Evolutionary conservation across 2,329 filamentous ascomycete species (phyloP).

Genomic region (Knufia petricola): DNA sequence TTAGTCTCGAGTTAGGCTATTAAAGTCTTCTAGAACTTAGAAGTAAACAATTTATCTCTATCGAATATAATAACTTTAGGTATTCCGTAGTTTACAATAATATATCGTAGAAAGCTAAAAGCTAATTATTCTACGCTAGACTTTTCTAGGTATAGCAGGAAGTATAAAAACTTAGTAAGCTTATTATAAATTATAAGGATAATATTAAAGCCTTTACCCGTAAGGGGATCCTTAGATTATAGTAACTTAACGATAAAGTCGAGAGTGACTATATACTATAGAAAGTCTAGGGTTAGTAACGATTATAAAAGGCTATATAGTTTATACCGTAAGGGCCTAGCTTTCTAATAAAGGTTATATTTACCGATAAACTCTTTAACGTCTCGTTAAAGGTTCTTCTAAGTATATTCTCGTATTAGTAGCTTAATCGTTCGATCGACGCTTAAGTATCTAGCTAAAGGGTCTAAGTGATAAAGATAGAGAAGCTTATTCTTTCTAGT

Average conservation of each 20-base stretch:
- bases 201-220: conserved; percentile 7
- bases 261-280: not conserved
- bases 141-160: conserved; percentile 7
- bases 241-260: conserved; percentile 10
- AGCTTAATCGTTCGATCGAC: conserved; percentile 13
- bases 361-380: conserved; percentile 10
- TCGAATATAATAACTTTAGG: conserved; percentile 9
- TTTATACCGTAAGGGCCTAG: conserved; percentile 11
- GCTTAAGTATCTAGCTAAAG: conserved; percentile 4
- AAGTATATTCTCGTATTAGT: conserved; percentile 10
- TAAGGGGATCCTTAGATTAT: conserved; percentile 9
- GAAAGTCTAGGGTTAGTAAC: conserved; percentile 15
- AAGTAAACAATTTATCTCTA: conserved; percentile 9
- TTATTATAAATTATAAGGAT: conserved; percentile 12
- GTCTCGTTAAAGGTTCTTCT: conserved; percentile 10
- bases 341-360: conserved; percentile 12
- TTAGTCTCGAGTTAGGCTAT: conserved; percentile 4
- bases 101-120: conserved; percentile 10
- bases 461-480: conserved; percentile 6
- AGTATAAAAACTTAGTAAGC: conserved; percentile 8
- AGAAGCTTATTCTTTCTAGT: conserved; percentile 8
- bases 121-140: conserved; percentile 4
- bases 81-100: conserved; percentile 10
- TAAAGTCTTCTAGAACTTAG: conserved; percentile 6
- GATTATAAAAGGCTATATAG: conserved; percentile 9